Evolutionary conservation across 805 yeast species (phyloP), one percentile per base, ranked within the genome.

Genomic region (Kluyveromyces aestuarii): DNA sequence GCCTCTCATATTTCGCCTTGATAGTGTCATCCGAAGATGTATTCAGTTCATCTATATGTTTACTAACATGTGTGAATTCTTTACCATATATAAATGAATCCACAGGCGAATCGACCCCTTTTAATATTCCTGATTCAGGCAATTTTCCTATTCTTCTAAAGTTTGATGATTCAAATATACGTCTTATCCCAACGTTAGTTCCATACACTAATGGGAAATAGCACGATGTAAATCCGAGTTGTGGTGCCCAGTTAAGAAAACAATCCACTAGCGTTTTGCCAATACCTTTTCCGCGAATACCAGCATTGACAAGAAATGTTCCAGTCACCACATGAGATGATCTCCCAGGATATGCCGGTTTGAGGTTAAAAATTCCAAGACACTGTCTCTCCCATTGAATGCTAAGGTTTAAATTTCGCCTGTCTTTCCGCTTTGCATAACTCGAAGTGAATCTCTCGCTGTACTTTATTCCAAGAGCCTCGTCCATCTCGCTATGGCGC

Each of bases 341-440:
- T 41, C 98, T 72, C 1, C 98, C 98, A 0, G 97, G 96, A 61
- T 83, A 91, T 58, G 87, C 85, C 2, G 97, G 93, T 54, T 84
- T 84, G 52, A 91, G 75, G 62, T 76, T 82, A 61, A 91, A 89
- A 1, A 90, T 77, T 0, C 98, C 99, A 43, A 93, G 71, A 62
- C 97, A 91, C 61, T 84, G 90, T 57, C 86, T 87, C 51, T 89
- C 95, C 96, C 98, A 90, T 61, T 84, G 88, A 46, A 83, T 77
- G 49, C 56, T 61, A 17, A 64, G 48, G 42, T 62, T 37, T 17
- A 59, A 49, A 48, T 65, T 63, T 33, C 60, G 57, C 10, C 57
- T 52, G 39, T 57, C 56, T 48, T 62, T 64, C 7, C 69, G 52
- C 37, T 52, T 52, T 21, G 59, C 41, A 46, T 64, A 64, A 39